Evolutionary conservation across 2,329 filamentous ascomycete genomes (phyloP).

Genomic region (Gyromitra esculenta): DNA sequence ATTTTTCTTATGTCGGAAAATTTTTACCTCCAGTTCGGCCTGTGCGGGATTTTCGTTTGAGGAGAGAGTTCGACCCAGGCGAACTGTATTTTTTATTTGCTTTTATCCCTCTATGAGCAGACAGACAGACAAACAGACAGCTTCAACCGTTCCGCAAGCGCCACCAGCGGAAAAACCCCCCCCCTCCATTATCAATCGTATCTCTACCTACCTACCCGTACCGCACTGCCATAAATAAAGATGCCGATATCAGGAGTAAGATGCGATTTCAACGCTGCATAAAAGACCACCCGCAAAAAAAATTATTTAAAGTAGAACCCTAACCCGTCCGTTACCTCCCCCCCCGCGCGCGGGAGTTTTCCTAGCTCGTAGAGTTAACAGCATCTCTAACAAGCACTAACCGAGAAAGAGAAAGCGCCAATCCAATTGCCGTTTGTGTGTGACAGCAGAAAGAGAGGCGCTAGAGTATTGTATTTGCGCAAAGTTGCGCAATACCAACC

Average conservation of each 20-base stretch:
- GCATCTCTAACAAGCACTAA: slow-evolving; percentile 24
- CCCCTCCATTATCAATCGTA: no score
- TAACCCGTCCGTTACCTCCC: slow-evolving; percentile 9
- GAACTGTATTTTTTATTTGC: slow-evolving; percentile 17
- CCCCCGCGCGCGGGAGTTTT: slow-evolving; percentile 9
- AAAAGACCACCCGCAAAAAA: slow-evolving; percentile 19
- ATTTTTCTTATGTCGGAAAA: slow-evolving; percentile 12
- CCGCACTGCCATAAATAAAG: slow-evolving; percentile 22
- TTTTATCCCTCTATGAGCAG: slow-evolving; percentile 32
- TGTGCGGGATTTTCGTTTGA: slow-evolving; percentile 39
- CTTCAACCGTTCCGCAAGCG: slow-evolving; percentile 22
- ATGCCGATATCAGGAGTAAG: slow-evolving; percentile 25
- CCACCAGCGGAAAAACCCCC: slow-evolving; percentile 39
- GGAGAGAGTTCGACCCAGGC: neutral
- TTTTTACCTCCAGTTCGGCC: slow-evolving; percentile 16
- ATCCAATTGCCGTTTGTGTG: slow-evolving; percentile 20
- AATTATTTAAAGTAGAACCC: neutral
- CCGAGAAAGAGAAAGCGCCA: neutral
- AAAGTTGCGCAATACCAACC: slow-evolving; percentile 19
- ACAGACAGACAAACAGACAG: no score
- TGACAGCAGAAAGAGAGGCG: slow-evolving; percentile 8
- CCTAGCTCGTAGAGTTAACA: neutral
- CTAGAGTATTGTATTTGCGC: slow-evolving; percentile 6
- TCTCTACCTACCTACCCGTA: neutral
- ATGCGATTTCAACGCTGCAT: slow-evolving; percentile 14